Evolutionary conservation across 305 asterid species (phyloP).

Genomic region (Petunia hybrid): DNA sequence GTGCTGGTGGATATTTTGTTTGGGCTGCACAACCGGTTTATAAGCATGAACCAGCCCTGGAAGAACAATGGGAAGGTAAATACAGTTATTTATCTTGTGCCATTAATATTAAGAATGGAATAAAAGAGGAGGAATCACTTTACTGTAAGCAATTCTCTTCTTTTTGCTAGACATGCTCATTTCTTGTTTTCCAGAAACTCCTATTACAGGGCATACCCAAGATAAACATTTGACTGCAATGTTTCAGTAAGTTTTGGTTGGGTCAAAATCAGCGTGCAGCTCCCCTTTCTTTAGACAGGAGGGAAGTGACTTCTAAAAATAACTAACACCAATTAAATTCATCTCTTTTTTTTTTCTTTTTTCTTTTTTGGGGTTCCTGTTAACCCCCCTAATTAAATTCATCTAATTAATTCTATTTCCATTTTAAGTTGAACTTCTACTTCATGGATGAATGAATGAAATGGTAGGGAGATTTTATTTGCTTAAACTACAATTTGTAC

Average conservation of each 20-base stretch:
- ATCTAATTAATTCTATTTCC: not conserved
- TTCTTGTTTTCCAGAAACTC: not conserved
- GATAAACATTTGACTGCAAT: constrained; percentile 3
- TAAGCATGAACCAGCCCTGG: constrained; percentile 80
- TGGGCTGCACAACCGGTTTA: constrained; percentile 98
- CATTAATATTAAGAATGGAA: constrained; percentile 8
- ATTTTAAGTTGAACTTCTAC: not conserved
- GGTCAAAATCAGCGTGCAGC: constrained; percentile 14
- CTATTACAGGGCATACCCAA: constrained; percentile 5
- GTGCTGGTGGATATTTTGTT: constrained; percentile 93
- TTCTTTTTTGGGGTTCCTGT: no score
- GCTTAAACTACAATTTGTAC: not conserved
- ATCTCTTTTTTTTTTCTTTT: not conserved
- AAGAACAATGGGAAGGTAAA: constrained; percentile 94
- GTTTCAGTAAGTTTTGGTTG: not conserved
- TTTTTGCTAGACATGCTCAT: not conserved
- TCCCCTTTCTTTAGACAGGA: not conserved
- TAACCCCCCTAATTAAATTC: not conserved
- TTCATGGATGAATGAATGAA: constrained; percentile 13
- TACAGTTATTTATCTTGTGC: not conserved
- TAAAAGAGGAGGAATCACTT: not conserved
- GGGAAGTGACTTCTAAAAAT: not conserved
- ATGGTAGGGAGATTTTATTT: not conserved
- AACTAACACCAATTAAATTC: not conserved
- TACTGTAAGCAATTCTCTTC: constrained; percentile 7